Evolutionary conservation across 176 grass and related monocot species (phyloP), one percentile per base, ranked within the genome.

Genomic region (Typha latifolia): DNA sequence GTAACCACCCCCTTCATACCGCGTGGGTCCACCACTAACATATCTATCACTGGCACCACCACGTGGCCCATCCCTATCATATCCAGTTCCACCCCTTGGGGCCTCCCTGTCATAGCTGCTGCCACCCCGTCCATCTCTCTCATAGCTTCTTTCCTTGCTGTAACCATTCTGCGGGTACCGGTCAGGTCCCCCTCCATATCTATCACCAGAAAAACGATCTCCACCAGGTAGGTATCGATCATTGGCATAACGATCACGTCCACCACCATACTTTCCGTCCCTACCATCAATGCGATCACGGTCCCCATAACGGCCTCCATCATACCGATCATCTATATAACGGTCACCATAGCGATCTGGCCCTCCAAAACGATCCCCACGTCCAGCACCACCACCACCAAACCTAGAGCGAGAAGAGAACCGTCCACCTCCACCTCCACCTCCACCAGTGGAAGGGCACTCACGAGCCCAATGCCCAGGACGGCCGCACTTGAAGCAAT

Each of bases 391-490:
- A 14, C 83, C 69, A 27, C 84, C 69, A 24, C 86, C 77, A 85
- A 89, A 94, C 77, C 77, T 94, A 34, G 83, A 75, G 59, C 57
- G 21, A 1, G 89, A 83, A 79, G 95, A 80, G 47, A 82, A 84
- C 23, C 81, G 85, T 43, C 81, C 81, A 80, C 73, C 53, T 82
- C 85, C 80, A 24, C 80, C 86, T 62, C 74, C 62, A 12, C 74
- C 59, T 18, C 59, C 66, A 62, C 73, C 55, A 21, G 86, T 74
- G 49, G 87, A 83, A 51, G 84, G 95, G 20, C 95, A 99, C 52
- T 99, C 95, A 76, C 95, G 95, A 61, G 95, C 95, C 95, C 95
- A 99, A 37, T 99, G 95, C 52, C 95, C 95, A 76, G 79, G 5
- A 3, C 84, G 86, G 48, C 95, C 89, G 85, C 89, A 94, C 70